phyloP scores from a whole-genome alignment of 805 yeast genomes.

The Jamesozyma piceae region DNA sequence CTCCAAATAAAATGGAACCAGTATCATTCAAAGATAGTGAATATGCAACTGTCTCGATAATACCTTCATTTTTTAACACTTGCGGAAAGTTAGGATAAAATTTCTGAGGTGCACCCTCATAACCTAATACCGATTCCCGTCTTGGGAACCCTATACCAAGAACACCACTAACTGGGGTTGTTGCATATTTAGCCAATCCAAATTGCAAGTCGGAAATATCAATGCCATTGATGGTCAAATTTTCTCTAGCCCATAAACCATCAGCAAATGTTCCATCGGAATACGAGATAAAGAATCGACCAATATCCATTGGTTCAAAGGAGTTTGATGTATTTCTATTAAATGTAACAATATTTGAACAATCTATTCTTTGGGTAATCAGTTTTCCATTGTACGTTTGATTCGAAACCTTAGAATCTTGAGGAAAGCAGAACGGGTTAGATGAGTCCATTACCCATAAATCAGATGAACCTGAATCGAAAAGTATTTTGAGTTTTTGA shows the following conservation, averaged over 20 bases:
- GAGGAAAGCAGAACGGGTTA: slow-evolving; percentile 24
- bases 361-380: slow-evolving; percentile 15
- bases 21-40: slow-evolving; percentile 42
- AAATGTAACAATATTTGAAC: slow-evolving; percentile 9
- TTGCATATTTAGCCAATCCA: slow-evolving; percentile 56
- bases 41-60: slow-evolving; percentile 43
- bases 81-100: slow-evolving; percentile 55
- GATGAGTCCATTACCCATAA: slow-evolving; percentile 39
- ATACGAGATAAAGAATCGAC: slow-evolving; percentile 34
- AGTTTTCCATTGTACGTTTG: slow-evolving; percentile 15
- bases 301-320: slow-evolving; percentile 5
- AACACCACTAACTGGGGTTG: slow-evolving; percentile 49
- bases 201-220: slow-evolving; percentile 44
- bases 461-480: slow-evolving; percentile 77
- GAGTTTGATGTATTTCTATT: slow-evolving; percentile 12
- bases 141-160: slow-evolving; percentile 58
- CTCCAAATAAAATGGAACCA: slow-evolving; percentile 57
- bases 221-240: slow-evolving; percentile 39
- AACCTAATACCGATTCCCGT: slow-evolving; percentile 41
- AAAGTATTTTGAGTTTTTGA: slow-evolving; percentile 44
- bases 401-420: background rate
- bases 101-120: slow-evolving; percentile 15
- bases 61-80: slow-evolving; percentile 43
- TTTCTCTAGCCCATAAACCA: slow-evolving; percentile 58
- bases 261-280: slow-evolving; percentile 41